Conservation (phyloP, 768 basidiomycete species). For the Mycena albidolilacea region DNA sequence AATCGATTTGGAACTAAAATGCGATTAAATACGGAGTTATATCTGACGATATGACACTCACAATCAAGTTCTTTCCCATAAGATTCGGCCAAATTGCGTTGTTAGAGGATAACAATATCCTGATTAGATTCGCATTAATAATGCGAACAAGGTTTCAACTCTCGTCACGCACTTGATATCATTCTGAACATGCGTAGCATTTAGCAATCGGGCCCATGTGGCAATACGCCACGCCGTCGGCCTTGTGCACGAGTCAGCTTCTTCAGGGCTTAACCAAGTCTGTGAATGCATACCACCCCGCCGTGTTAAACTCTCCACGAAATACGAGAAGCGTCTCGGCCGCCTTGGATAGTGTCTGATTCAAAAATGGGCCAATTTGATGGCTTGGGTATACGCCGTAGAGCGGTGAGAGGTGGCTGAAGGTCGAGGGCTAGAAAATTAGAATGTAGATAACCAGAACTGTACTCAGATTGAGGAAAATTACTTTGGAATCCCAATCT, state of each 20-base stretch:
- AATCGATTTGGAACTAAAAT: constrained; percentile 28
- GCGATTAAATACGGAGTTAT: neutral
- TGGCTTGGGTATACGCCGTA: constrained; percentile 35
- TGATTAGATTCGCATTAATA: neutral
- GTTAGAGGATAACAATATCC: constrained; percentile 10
- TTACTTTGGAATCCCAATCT: constrained; percentile 19
- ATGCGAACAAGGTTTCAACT: constrained; percentile 6
- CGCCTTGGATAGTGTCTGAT: constrained; percentile 33
- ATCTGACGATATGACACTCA: constrained; percentile 2
- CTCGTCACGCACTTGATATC: constrained; percentile 26
- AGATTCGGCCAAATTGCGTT: constrained; percentile 31
- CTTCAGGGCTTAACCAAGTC: neutral
- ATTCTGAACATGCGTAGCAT: constrained; percentile 14
- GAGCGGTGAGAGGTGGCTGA: constrained; percentile 37
- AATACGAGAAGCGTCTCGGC: constrained; percentile 33
- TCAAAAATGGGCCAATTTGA: constrained; percentile 37
- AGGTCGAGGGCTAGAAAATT: constrained; percentile 15
- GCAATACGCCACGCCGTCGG: constrained; percentile 38
- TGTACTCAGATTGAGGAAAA: constrained; percentile 7
- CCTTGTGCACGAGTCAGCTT: neutral
- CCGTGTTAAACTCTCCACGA: constrained; percentile 35
- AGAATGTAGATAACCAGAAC: neutral
- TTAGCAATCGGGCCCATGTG: constrained; percentile 34
- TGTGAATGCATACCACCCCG: constrained; percentile 13
- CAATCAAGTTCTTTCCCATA: constrained; percentile 24